Conservation (phyloP, 2,329 filamentous ascomycete genomes). For the Colletotrichum caudatum region DNA sequence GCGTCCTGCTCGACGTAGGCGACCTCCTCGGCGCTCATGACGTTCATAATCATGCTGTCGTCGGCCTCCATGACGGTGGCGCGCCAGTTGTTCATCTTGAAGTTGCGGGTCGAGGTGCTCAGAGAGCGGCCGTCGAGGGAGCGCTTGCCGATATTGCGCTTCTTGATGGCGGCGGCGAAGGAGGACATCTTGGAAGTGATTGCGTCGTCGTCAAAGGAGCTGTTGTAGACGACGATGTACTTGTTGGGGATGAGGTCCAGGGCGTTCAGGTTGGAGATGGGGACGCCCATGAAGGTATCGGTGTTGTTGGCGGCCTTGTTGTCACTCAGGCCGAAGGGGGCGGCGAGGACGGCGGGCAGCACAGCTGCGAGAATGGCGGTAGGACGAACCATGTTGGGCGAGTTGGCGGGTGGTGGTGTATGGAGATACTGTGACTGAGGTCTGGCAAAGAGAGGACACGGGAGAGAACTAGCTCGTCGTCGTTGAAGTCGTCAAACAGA, state of each 20-base stretch:
- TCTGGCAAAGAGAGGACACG: constrained; percentile 33
- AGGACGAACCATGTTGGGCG: constrained; percentile 44
- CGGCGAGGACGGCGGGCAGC: constrained; percentile 44
- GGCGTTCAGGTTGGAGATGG: constrained; percentile 63
- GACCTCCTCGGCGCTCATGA: constrained; percentile 62
- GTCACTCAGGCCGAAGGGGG: constrained; percentile 43
- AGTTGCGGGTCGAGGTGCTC: constrained; percentile 60
- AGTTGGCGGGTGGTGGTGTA: background rate
- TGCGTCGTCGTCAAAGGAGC: constrained; percentile 59
- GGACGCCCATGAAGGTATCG: constrained; percentile 54
- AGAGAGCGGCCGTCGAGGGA: constrained; percentile 60
- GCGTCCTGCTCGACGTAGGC: constrained; percentile 67
- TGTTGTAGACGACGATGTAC: constrained; percentile 76
- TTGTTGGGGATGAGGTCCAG: constrained; percentile 64
- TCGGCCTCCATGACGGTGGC: constrained; percentile 66
- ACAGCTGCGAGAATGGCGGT: constrained; percentile 44
- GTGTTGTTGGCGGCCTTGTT: constrained; percentile 41
- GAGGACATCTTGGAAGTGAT: constrained; percentile 63
- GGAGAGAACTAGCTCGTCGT: constrained; percentile 42
- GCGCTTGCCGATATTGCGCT: constrained; percentile 68
- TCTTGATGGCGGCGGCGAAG: constrained; percentile 63
- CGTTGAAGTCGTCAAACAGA: constrained; percentile 20
- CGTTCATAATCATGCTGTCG: constrained; percentile 61
- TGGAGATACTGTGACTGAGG: constrained; percentile 27
- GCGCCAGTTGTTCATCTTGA: constrained; percentile 63